Evolutionary conservation across 2,329 filamentous ascomycete genomes (phyloP).

Genomic region (Exophiala sp.): DNA sequence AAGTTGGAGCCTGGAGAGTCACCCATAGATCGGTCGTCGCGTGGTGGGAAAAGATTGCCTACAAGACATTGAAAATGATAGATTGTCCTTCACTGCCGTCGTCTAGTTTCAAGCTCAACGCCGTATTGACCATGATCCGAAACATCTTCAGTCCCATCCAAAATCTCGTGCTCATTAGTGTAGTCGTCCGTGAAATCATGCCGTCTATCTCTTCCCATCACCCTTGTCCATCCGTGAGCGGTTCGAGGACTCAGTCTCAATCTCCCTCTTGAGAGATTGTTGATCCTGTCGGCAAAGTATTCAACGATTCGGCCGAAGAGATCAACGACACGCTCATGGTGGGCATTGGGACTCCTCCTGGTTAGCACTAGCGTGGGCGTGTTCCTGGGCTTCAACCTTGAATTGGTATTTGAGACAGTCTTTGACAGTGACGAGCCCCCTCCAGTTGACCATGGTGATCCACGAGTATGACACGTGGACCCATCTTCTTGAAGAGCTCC

Average conservation of each 20-base stretch:
- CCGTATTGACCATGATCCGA: slow-evolving; percentile 17
- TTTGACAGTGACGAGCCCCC: slow-evolving; percentile 89
- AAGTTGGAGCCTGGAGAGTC: no score
- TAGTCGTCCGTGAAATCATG: slow-evolving; percentile 27
- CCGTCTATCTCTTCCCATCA: slow-evolving; percentile 17
- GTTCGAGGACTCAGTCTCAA: slow-evolving; percentile 43
- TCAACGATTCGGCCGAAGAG: slow-evolving; percentile 48
- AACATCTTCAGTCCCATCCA: slow-evolving; percentile 29
- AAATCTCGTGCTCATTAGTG: slow-evolving; percentile 28
- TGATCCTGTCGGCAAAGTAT: slow-evolving; percentile 56
- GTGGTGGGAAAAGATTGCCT: no score
- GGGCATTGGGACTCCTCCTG: slow-evolving; percentile 48
- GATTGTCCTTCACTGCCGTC: background rate
- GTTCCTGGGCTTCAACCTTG: slow-evolving; percentile 82
- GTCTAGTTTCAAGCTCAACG: slow-evolving; percentile 26
- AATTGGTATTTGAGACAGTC: slow-evolving; percentile 97
- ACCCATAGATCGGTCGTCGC: no score
- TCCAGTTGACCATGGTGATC: slow-evolving; percentile 79
- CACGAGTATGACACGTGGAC: slow-evolving; percentile 83
- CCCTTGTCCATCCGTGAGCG: slow-evolving; percentile 21
- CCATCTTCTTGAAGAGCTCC: slow-evolving; percentile 98
- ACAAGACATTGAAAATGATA: background rate
- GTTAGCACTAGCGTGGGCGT: slow-evolving; percentile 39
- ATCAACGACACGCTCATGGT: slow-evolving; percentile 60
- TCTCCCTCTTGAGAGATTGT: slow-evolving; percentile 50